Evolutionary conservation across 1,284 basidiomycete species (phyloP), one percentile per base, ranked within the genome.

Genomic region (Malassezia psittaci): DNA sequence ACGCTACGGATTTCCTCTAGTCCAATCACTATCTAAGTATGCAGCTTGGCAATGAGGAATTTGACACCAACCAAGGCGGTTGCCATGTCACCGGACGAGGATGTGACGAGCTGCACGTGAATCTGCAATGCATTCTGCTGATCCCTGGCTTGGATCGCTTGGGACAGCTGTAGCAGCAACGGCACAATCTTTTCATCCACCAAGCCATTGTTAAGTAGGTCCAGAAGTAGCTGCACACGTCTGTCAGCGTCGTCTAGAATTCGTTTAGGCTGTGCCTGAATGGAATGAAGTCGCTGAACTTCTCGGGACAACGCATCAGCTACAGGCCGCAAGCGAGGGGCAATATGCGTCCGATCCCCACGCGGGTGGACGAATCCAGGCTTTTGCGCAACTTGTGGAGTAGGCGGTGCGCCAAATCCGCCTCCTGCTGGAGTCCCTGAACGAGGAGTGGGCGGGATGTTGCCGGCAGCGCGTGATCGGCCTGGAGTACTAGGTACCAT

Each of bases 331-430:
- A 82, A 80, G 37, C 79, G 77, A 9, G 85, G 83, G 4, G 90
- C 85, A 56, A 96, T 93, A 76, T 96, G 93, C 32, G 82, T 83
- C 35, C 90, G 82, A 75, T 96, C 91, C 54, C 91, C 91, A 40
- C 84, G 80, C 33, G 90, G 88, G 77, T 91, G 90, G 77, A 90
- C 89, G 19, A 86, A 64, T 9, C 61, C 61, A 10, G 61, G 55
- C 51, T 59, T 61, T 32, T 59, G 55, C 10, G 59, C 66, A 32
- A 66, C 64, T 35, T 44, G 53, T 29, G 61, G 60, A 32, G 66
- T 62, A 15, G 67, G 56, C 5, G 68, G 69, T 21, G 70, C 66
- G 19, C 71, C 71, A 34, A 64, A 68, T 10, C 70, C 70, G n/a
- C 60, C 67, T 1, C 74, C 55, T 11, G 50, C 75, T 1, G 77